Percentiles rank a stretch among this genome's conserved stretches.
Evolutionary conservation across 2,329 filamentous ascomycete species (phyloP).

Genomic region (Ceratocystis harringtonii): DNA sequence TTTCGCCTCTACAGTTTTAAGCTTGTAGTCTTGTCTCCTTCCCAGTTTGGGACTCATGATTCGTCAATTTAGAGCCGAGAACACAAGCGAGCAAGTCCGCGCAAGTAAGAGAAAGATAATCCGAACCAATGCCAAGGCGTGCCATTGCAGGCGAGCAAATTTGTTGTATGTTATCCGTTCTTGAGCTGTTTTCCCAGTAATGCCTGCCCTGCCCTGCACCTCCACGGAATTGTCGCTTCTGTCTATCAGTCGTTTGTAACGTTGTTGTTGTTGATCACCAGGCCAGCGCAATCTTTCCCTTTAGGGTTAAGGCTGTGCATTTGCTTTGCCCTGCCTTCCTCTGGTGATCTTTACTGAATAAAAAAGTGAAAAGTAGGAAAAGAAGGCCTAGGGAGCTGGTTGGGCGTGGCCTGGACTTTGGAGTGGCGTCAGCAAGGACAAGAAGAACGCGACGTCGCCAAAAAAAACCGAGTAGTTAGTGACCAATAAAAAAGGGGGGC

Average conservation of each 20-base stretch:
- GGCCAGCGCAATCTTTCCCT: background rate
- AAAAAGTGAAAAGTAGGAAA: background rate
- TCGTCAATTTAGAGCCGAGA: background rate
- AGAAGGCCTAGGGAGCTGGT: background rate
- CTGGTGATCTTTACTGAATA: background rate
- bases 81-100: background rate
- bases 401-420: background rate
- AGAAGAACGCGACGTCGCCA: background rate
- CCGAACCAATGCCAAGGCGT: background rate
- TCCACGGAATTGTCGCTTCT: too few relatives aligned
- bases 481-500: background rate
- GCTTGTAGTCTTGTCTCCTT: background rate
- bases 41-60: background rate
- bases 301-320: background rate
- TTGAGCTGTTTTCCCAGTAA: too few relatives aligned
- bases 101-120: slow-evolving; percentile 1
- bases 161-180: background rate
- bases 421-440: background rate
- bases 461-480: background rate
- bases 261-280: background rate
- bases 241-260: background rate
- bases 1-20: background rate
- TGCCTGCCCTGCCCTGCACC: too few relatives aligned
- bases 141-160: background rate
- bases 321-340: background rate